These are phyloP conservation scores for Arabidopsis hybrid DNA, from an alignment of 441 rosid species.

Conservation along the genomic window DNA sequence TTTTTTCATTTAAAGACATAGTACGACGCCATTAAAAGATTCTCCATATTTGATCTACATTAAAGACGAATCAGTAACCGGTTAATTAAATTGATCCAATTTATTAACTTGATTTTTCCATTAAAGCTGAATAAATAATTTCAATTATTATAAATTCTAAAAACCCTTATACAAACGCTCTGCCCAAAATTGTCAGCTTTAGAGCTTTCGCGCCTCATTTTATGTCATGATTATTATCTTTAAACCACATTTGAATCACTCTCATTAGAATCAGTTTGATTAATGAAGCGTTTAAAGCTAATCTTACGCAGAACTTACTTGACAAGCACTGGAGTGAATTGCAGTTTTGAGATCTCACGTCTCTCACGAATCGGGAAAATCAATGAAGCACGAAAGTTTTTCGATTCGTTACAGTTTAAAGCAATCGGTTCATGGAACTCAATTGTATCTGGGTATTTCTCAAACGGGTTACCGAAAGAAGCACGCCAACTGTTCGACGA, in stretches of 20 bases:
- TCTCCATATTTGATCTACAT: too few species aligned
- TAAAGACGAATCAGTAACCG: too few species aligned
- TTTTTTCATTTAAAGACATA: too few species aligned
- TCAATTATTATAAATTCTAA: too few species aligned
- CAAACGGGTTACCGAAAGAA: conserved; percentile 59
- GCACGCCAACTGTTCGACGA: conserved; percentile 60
- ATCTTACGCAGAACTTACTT: conserved; percentile 46
- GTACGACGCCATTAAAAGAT: too few species aligned
- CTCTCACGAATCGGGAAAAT: conserved; percentile 63
- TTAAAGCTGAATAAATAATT: too few species aligned
- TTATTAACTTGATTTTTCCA: too few species aligned
- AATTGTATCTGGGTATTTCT: conserved; percentile 56
- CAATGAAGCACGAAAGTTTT: conserved; percentile 59
- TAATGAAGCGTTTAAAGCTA: conserved; percentile 48
- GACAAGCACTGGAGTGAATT: conserved; percentile 32
- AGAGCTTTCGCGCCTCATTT: background rate
- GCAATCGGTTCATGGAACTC: conserved; percentile 66
- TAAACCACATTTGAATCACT: background rate
- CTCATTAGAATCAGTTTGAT: background rate
- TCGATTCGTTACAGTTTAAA: conserved; percentile 57
- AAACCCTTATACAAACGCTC: background rate
- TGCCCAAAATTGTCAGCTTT: background rate
- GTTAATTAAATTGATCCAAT: too few species aligned
- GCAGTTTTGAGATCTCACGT: conserved; percentile 53
- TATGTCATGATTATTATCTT: too few species aligned